Percentiles rank a stretch among this genome's conserved stretches.
These are phyloP conservation scores for Tolypocladium capitatum DNA, from an alignment of 2,329 filamentous ascomycete genomes.

Conservation along the genomic window DNA sequence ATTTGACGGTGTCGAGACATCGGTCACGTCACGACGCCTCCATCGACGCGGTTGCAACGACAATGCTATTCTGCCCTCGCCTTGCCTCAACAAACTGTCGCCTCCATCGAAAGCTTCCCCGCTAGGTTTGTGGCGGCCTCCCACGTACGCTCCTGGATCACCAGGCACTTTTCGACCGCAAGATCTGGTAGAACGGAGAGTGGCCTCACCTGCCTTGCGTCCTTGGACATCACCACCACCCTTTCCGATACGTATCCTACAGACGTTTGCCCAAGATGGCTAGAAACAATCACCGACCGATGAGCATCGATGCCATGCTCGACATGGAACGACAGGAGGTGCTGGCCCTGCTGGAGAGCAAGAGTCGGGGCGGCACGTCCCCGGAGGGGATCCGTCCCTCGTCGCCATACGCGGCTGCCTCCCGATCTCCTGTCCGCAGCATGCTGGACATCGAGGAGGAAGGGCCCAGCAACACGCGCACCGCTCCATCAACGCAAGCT, in stretches of 20 bases:
- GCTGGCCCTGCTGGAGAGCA: slow-evolving; percentile 51
- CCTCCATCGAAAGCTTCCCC: neutral
- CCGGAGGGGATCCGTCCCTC: slow-evolving; percentile 29
- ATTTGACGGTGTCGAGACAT: too few species aligned
- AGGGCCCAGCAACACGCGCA: slow-evolving; percentile 8
- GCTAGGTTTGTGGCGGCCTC: neutral
- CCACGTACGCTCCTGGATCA: neutral
- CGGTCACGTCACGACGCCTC: too few species aligned
- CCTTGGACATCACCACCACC: neutral
- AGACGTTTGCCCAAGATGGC: slow-evolving; percentile 15
- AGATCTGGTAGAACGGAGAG: too few species aligned
- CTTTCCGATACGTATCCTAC: neutral
- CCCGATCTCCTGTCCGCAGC: slow-evolving; percentile 55
- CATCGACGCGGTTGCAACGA: neutral
- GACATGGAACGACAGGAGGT: slow-evolving; percentile 68
- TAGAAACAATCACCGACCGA: slow-evolving; percentile 26
- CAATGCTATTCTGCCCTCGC: slow-evolving; percentile 2
- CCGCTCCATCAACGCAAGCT: slow-evolving; percentile 29
- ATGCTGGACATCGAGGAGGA: slow-evolving; percentile 46
- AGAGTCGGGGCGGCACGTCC: slow-evolving; percentile 17
- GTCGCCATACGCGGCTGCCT: slow-evolving; percentile 40
- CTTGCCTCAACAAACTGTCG: slow-evolving; percentile 1
- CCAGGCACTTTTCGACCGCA: neutral
- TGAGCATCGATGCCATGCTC: slow-evolving; percentile 65
- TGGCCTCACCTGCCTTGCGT: neutral